Conservation (phyloP, 2,329 filamentous ascomycete genomes). For the Arachnopeziza araneosa region DNA sequence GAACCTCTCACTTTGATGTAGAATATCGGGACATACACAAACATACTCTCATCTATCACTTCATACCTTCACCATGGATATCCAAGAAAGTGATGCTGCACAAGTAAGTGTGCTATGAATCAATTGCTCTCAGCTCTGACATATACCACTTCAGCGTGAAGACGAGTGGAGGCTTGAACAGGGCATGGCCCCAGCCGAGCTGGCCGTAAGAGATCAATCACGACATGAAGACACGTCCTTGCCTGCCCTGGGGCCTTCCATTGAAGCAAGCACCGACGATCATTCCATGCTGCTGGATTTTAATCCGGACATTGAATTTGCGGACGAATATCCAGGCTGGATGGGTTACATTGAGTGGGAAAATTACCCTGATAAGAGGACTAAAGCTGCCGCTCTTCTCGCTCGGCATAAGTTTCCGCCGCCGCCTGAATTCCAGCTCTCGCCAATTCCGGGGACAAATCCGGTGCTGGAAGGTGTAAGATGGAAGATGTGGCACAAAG, state of each 20-base stretch:
- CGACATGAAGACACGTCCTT: background rate
- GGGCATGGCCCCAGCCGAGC: background rate
- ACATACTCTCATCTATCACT: background rate
- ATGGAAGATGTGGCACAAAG: slow-evolving; percentile 55
- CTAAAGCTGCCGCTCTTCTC: slow-evolving; percentile 13
- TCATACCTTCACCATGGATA: background rate
- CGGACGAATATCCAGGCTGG: background rate
- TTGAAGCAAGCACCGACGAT: background rate
- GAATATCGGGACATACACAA: no score
- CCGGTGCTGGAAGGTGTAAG: slow-evolving; percentile 50
- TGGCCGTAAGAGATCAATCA: background rate
- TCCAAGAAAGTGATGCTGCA: background rate
- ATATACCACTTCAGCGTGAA: background rate
- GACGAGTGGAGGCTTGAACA: background rate
- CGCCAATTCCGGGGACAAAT: slow-evolving; percentile 46
- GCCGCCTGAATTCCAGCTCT: slow-evolving; percentile 49
- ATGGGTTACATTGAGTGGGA: slow-evolving; percentile 61
- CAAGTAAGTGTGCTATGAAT: background rate
- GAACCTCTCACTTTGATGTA: no score
- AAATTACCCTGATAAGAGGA: slow-evolving; percentile 61
- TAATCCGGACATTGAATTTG: background rate
- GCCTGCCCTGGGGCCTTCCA: background rate
- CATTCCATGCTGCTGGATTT: background rate
- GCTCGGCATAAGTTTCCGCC: slow-evolving; percentile 12
- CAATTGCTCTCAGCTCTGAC: background rate